A percentile compares a stretch with the other conserved stretches of the same genome.
Evolutionary conservation across 345 rosid species (phyloP).

Genomic region (Lepidium africanum): DNA sequence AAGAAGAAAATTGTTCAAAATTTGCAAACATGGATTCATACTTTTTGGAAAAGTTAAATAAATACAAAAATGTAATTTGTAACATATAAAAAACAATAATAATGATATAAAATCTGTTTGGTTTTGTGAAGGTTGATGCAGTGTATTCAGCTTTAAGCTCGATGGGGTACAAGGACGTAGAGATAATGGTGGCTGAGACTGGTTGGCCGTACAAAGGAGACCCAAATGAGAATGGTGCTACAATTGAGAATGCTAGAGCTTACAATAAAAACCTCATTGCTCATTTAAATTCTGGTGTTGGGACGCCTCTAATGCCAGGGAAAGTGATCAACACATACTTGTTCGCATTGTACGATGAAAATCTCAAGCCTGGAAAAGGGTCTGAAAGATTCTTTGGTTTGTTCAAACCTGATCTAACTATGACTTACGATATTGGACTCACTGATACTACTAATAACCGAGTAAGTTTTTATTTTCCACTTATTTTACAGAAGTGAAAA

Average conservation of each 20-base stretch:
- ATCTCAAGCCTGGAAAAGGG: constrained; percentile 72
- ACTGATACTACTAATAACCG: constrained; percentile 31
- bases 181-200: constrained; percentile 88
- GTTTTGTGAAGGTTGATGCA: constrained; percentile 60
- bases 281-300: constrained; percentile 66
- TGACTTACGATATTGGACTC: constrained; percentile 76
- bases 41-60: background rate
- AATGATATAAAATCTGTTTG: background rate
- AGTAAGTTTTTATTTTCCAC: background rate
- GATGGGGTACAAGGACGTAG: constrained; percentile 64
- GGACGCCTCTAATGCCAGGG: constrained; percentile 94
- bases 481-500: background rate
- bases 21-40: background rate
- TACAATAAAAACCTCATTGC: constrained; percentile 76
- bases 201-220: constrained; percentile 99
- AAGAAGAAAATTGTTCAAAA: background rate
- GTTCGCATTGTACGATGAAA: constrained; percentile 79
- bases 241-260: constrained; percentile 76
- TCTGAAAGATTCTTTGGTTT: constrained; percentile 74
- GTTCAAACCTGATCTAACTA: constrained; percentile 62
- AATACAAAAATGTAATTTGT: background rate
- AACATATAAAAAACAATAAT: background rate
- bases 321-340: constrained; percentile 76
- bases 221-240: constrained; percentile 53
- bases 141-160: constrained; percentile 59